Evolutionary conservation across 331 rosid species (phyloP), one percentile per base, ranked within the genome.

Genomic region (Rosa hybrid): DNA sequence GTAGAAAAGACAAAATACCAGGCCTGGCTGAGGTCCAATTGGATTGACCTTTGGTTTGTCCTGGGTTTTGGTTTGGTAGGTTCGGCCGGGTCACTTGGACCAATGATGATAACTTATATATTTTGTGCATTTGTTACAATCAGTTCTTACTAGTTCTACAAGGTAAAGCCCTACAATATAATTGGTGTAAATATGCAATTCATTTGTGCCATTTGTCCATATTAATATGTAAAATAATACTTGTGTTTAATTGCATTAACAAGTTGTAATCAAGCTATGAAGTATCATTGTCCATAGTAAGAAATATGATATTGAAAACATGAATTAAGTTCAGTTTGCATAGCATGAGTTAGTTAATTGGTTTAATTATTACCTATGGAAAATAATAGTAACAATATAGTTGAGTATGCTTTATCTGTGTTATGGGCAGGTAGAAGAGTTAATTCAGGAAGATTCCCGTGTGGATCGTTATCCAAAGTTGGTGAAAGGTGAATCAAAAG

Each of bases 371-470:
- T 54, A 30, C 45, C 7, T 17, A 9, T 44, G 20, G 44, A 60
- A 74, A 76, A 25, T 41, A 21, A 45, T 44, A 13, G 23, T 54
- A 1, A 73, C 21, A n/a, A 20, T 44, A 14, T 44, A 1, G 8
- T 69, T 69, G 48, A 25, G 17, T 20, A 63, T 27, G n/a, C 51
- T 23, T 80, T 72, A 18, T 84, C 68, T 27, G 71, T 68, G 68
- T 25, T 63, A 27, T 65, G 71, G 72, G 70, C 88, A 95, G 98
- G 96, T 95, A 20, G 98, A 92, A 82, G 97, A 92, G 78, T 89
- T 95, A 86, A 91, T 95, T 86, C 96, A 88, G 82, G 96, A 90
- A 86, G 98, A 95, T 80, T 92, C 98, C 57, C 91, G 95, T n/a
- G 82, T 95, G 77, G 98, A 95, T 85, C 83, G 96, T 38, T 91